These are phyloP conservation scores for Kwoniella mangroviensis DNA, from an alignment of 768 basidiomycete genomes.

Conservation along the genomic window DNA sequence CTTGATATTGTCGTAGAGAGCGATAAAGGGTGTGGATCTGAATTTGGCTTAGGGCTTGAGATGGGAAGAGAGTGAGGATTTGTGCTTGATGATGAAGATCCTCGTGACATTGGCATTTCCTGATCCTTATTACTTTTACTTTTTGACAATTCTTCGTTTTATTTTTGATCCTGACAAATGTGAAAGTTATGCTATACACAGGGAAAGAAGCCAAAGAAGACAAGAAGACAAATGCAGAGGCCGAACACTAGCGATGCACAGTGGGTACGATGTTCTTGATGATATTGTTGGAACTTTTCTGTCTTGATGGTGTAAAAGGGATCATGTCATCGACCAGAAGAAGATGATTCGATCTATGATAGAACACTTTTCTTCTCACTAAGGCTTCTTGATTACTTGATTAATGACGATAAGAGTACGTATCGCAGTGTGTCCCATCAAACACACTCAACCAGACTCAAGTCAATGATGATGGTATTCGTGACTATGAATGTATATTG, in stretches of 20 bases:
- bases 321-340: background rate
- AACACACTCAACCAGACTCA: background rate
- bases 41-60: background rate
- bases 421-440: background rate
- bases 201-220: background rate
- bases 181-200: background rate
- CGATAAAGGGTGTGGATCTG: background rate
- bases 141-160: background rate
- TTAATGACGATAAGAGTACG: background rate
- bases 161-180: background rate
- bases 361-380: background rate
- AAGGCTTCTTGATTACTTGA: background rate
- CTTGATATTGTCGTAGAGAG: background rate
- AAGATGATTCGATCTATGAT: background rate
- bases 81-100: background rate
- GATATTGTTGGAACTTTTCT: background rate
- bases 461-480: background rate
- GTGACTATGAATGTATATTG: background rate
- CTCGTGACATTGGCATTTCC: conserved; percentile 1
- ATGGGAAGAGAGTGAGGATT: background rate
- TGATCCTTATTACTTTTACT: too few species aligned
- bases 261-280: too few species aligned
- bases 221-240: background rate
- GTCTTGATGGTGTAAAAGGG: background rate
- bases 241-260: background rate